These are phyloP conservation scores for Naganishia sp. DNA, from an alignment of 1,284 basidiomycete species.

Conservation along the genomic window DNA sequence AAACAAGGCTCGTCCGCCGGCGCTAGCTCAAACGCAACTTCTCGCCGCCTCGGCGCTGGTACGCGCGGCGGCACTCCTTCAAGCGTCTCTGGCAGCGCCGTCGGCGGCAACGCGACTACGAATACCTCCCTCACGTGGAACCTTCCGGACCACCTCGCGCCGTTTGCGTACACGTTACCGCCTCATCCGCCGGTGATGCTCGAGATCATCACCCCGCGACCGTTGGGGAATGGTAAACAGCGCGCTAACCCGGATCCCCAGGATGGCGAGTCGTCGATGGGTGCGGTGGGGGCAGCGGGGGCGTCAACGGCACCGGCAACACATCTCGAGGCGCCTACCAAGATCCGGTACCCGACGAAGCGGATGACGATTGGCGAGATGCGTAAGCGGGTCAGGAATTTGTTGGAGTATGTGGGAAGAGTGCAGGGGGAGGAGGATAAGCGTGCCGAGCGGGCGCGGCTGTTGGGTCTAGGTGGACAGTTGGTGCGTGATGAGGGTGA, in stretches of 20 bases:
- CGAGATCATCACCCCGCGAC: slow-evolving; percentile 61
- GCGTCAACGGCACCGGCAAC: slow-evolving; percentile 47
- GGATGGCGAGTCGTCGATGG: slow-evolving; percentile 36
- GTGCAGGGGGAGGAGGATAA: slow-evolving; percentile 71
- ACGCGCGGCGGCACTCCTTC: slow-evolving; percentile 29
- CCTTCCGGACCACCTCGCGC: slow-evolving; percentile 88
- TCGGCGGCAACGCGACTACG: not conserved
- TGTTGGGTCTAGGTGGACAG: slow-evolving; percentile 57
- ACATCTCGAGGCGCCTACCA: slow-evolving; percentile 77
- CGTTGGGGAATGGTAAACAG: slow-evolving; percentile 34
- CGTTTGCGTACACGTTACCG: slow-evolving; percentile 82
- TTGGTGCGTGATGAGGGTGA: slow-evolving; percentile 2
- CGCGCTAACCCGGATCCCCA: slow-evolving; percentile 11
- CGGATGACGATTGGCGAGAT: slow-evolving; percentile 93
- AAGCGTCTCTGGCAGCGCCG: slow-evolving; percentile 19
- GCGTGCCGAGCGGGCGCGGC: slow-evolving; percentile 67
- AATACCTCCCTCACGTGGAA: slow-evolving; percentile 65
- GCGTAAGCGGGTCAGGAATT: slow-evolving; percentile 88
- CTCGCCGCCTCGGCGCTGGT: slow-evolving; percentile 6
- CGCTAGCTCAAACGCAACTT: slow-evolving; percentile 17
- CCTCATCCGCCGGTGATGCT: slow-evolving; percentile 71
- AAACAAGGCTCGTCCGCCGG: slow-evolving; percentile 19
- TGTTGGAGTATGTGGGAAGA: slow-evolving; percentile 78
- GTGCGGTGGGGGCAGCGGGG: too few species aligned
- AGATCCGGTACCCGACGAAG: slow-evolving; percentile 91